Conservation (phyloP, 1,139 yeast species). For the Yamadazyma triangularis region DNA sequence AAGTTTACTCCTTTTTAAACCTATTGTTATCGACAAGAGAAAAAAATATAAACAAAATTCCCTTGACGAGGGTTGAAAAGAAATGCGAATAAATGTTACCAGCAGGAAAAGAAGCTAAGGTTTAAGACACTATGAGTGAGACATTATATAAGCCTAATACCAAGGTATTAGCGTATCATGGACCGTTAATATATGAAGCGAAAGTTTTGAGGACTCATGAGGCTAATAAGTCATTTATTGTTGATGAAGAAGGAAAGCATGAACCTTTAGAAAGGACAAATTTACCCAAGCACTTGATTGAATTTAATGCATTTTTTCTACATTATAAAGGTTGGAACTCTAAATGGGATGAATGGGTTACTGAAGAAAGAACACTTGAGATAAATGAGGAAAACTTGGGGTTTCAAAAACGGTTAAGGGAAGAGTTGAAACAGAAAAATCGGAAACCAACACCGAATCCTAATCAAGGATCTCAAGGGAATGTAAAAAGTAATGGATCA, state of each 20-base stretch:
- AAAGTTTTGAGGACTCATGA: slow-evolving; percentile 65
- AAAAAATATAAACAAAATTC: not conserved
- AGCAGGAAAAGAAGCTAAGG: not conserved
- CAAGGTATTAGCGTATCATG: slow-evolving; percentile 80
- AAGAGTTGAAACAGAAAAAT: slow-evolving; percentile 27
- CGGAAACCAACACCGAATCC: slow-evolving; percentile 7
- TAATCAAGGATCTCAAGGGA: not conserved
- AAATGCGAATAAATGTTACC: slow-evolving; percentile 1
- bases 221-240: slow-evolving; percentile 39
- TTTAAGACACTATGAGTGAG: slow-evolving; percentile 6
- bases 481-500: slow-evolving; percentile 1
- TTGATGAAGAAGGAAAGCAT: slow-evolving; percentile 31
- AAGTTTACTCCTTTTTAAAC: no score
- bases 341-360: slow-evolving; percentile 98
- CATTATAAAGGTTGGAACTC: slow-evolving; percentile 96
- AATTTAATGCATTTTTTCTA: slow-evolving; percentile 52
- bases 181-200: slow-evolving; percentile 88
- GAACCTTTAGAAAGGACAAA: slow-evolving; percentile 26
- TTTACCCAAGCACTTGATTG: slow-evolving; percentile 42
- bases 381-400: slow-evolving; percentile 65
- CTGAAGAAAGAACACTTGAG: slow-evolving; percentile 60
- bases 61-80: slow-evolving; percentile 2
- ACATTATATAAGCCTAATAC: slow-evolving; percentile 25
- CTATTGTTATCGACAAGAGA: no score
- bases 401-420: slow-evolving; percentile 65